A percentile compares a stretch with the other conserved stretches of the same genome.
phyloP scores from a whole-genome alignment of 805 yeast genomes.

The Zygotorulaspora sp. region DNA sequence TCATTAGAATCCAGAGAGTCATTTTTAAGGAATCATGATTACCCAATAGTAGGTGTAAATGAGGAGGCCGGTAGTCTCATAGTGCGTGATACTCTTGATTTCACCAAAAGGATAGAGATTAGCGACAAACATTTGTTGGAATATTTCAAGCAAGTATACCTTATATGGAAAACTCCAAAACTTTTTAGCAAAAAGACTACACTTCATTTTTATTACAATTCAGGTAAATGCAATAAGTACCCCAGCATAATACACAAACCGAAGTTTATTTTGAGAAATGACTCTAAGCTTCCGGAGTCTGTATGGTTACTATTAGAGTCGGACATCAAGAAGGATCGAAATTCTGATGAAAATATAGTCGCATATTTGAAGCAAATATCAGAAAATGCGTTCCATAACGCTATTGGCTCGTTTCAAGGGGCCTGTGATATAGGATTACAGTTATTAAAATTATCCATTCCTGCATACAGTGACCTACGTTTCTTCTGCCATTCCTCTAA shows the following conservation, averaged over 20 bases:
- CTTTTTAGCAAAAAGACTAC: constrained; percentile 22
- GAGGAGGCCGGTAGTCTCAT: constrained; percentile 20
- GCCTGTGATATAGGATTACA: constrained; percentile 40
- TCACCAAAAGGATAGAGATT: constrained; percentile 7
- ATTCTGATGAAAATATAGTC: constrained; percentile 9
- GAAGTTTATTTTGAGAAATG: constrained; percentile 42
- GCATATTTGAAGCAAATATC: constrained; percentile 22
- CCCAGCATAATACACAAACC: constrained; percentile 35
- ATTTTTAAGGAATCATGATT: constrained; percentile 64
- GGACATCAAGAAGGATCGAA: constrained; percentile 35
- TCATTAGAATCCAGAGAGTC: constrained; percentile 29
- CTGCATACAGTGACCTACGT: constrained; percentile 4
- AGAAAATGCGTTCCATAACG: constrained; percentile 9
- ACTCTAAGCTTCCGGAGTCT: constrained; percentile 24
- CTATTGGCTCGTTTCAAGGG: constrained; percentile 19
- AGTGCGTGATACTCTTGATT: constrained; percentile 43
- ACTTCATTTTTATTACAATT: constrained; percentile 34
- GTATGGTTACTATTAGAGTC: constrained; percentile 50
- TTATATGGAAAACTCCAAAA: constrained; percentile 57
- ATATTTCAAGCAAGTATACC: constrained; percentile 49
- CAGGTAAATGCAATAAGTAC: constrained; percentile 14
- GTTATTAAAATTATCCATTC: constrained; percentile 28
- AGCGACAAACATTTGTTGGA: constrained; percentile 28
- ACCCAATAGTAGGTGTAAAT: constrained; percentile 47
- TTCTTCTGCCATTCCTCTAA: constrained; percentile 27